phyloP scores from a whole-genome alignment of 148 eudicot genomes.

The Cornus controversa region DNA sequence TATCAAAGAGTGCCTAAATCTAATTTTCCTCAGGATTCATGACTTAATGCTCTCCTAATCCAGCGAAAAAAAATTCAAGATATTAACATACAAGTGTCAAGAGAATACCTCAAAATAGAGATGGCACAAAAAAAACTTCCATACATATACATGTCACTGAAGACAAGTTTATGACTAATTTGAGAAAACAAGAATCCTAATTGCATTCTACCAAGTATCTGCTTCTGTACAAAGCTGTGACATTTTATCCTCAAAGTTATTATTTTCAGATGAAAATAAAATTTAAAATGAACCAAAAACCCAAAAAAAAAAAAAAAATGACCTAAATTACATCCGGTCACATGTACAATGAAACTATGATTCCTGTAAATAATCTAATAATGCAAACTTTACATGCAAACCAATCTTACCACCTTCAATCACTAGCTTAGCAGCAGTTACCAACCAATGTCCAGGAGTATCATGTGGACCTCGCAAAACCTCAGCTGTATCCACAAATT shows the following conservation, averaged over 20 bases:
- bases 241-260: neutral
- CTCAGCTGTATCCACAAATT: conserved; percentile 64
- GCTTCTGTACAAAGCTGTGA: conserved; percentile 5
- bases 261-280: neutral
- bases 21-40: too few species aligned
- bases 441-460: conserved; percentile 93
- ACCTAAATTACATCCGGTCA: neutral
- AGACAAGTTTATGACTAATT: too few species aligned
- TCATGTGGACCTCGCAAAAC: conserved; percentile 83
- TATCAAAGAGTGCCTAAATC: too few species aligned
- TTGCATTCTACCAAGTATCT: neutral
- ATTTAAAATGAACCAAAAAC: neutral
- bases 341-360: conserved; percentile 31
- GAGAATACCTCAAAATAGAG: too few species aligned
- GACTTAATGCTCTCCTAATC: too few species aligned
- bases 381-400: conserved; percentile 78
- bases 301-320: neutral
- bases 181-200: too few species aligned
- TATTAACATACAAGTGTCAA: too few species aligned
- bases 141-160: too few species aligned
- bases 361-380: conserved; percentile 62
- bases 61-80: too few species aligned
- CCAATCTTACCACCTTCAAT: conserved; percentile 79
- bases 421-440: conserved; percentile 80
- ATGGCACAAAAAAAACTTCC: too few species aligned